Percentiles rank a stretch among this genome's conserved stretches.
These are phyloP conservation scores for Passiflora organensis DNA, from an alignment of 345 rosid genomes.

Conservation along the genomic window DNA sequence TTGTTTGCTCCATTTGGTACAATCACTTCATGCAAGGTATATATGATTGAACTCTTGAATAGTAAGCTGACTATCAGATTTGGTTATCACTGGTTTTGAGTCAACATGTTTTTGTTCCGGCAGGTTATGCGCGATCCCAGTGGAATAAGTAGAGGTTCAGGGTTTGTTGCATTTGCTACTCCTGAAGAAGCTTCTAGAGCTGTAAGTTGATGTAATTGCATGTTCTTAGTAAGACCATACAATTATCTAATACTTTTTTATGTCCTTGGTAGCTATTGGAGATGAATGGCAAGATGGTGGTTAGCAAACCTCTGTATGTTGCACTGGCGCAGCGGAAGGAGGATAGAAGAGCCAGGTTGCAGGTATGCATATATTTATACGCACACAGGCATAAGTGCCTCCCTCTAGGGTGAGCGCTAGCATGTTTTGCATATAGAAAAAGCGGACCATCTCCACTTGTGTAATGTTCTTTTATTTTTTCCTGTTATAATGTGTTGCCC, in stretches of 20 bases:
- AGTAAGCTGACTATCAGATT: not conserved
- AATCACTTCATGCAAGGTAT: slow-evolving; percentile 28
- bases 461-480: too few relatives aligned
- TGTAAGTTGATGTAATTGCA: slow-evolving; percentile 10
- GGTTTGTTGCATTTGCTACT: slow-evolving; percentile 24
- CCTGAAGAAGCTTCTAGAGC: slow-evolving; percentile 26
- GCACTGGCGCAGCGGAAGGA: slow-evolving; percentile 28
- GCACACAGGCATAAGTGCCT: too few relatives aligned
- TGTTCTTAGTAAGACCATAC: not conserved
- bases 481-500: too few relatives aligned
- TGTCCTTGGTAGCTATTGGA: slow-evolving; percentile 8
- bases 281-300: slow-evolving; percentile 28
- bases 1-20: slow-evolving; percentile 20
- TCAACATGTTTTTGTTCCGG: not conserved
- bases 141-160: slow-evolving; percentile 24
- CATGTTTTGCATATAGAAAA: too few relatives aligned
- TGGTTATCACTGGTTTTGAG: not conserved
- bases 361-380: too few relatives aligned
- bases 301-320: slow-evolving; percentile 24
- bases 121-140: slow-evolving; percentile 24
- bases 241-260: not conserved
- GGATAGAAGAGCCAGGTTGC: slow-evolving; percentile 22
- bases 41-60: not conserved
- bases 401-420: too few relatives aligned
- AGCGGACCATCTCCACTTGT: too few relatives aligned